Evolutionary conservation across 1,284 basidiomycete species (phyloP).

Genomic region (Cutaneotrichosporon cavernicola): DNA sequence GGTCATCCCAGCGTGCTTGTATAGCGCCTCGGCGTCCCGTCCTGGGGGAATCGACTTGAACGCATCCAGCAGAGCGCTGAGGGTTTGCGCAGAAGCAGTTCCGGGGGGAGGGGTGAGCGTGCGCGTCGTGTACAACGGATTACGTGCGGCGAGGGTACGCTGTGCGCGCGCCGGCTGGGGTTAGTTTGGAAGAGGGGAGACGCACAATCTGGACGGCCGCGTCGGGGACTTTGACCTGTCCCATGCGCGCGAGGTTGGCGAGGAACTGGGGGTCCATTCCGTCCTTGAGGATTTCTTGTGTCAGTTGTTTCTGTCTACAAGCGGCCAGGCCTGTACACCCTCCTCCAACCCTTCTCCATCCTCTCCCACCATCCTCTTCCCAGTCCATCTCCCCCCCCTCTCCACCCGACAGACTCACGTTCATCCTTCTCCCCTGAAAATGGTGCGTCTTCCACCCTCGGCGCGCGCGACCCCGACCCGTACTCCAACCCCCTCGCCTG

Average conservation of each 20-base stretch:
- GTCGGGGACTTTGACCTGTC: constrained; percentile 67
- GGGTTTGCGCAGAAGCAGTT: constrained; percentile 60
- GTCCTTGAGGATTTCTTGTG: constrained; percentile 65
- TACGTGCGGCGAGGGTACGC: constrained; percentile 44
- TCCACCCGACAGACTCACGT: constrained; percentile 31
- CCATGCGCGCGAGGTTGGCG: constrained; percentile 67
- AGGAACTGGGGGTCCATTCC: constrained; percentile 72
- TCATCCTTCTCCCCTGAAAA: constrained; percentile 51
- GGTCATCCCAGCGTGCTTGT: constrained; percentile 62
- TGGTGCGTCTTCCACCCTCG: constrained; percentile 7
- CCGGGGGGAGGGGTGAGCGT: constrained; percentile 54
- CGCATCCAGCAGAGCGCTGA: constrained; percentile 65
- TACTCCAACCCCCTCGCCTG: constrained; percentile 9
- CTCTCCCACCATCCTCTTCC: too few relatives aligned
- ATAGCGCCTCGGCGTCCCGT: constrained; percentile 53
- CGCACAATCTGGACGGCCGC: constrained; percentile 63
- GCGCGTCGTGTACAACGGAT: constrained; percentile 53
- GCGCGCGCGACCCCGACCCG: neutral
- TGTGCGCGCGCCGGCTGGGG: constrained; percentile 42
- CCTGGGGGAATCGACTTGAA: constrained; percentile 60
- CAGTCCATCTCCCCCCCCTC: too few relatives aligned
- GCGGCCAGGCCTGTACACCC: too few relatives aligned
- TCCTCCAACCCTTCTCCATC: too few relatives aligned
- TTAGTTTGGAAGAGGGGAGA: constrained; percentile 11
- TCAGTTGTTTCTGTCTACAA: neutral